phyloP scores from a whole-genome alignment of 805 yeast genomes.

The Candida lessepsii region DNA sequence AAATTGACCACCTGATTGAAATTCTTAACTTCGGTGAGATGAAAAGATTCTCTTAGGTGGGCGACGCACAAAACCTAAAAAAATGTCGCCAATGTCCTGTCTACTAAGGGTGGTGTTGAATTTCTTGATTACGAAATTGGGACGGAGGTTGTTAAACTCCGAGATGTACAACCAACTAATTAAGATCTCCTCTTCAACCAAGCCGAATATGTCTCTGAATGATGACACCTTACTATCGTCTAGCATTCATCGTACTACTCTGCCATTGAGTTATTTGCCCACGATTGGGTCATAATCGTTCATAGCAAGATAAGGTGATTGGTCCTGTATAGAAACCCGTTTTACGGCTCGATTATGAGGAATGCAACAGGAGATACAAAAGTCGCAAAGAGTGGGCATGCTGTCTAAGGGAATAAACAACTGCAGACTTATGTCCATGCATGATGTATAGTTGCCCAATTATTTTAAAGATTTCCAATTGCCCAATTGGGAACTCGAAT shows the following conservation, averaged over 20 bases:
- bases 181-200: too few species aligned
- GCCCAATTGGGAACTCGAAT: neutral
- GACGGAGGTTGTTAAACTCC: constrained; percentile 1
- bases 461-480: neutral
- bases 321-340: neutral
- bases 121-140: neutral
- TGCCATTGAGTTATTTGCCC: too few species aligned
- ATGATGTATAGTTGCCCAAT: constrained; percentile 2
- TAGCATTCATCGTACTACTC: too few species aligned
- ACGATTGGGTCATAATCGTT: too few species aligned
- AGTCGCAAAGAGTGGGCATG: constrained; percentile 5
- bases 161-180: neutral
- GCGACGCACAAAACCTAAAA: neutral
- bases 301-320: constrained; percentile 2
- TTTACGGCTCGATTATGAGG: neutral
- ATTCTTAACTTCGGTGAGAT: neutral
- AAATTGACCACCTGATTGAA: constrained; percentile 4
- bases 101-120: neutral
- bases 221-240: too few species aligned
- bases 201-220: too few species aligned
- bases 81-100: neutral
- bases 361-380: constrained; percentile 1
- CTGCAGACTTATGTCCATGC: constrained; percentile 3
- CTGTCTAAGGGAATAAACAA: neutral
- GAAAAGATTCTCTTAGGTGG: constrained; percentile 2